Evolutionary conservation across 345 rosid species (phyloP).

Genomic region (Boechera divaricarpa): DNA sequence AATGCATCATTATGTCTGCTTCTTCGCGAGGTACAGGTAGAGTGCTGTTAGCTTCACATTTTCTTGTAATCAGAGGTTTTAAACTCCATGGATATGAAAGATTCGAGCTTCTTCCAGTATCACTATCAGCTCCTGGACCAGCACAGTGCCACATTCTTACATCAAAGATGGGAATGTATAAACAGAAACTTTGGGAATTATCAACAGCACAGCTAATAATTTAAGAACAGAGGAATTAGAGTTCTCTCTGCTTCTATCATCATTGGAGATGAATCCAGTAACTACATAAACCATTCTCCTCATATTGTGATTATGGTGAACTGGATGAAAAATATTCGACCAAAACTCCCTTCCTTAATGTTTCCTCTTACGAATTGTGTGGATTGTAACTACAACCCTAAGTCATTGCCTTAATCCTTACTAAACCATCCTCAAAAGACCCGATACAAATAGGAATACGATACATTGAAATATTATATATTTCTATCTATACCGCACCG

Average conservation of each 20-base stretch:
- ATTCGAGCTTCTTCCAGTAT: slow-evolving; percentile 27
- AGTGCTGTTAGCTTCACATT: slow-evolving; percentile 34
- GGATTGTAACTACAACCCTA: too few relatives aligned
- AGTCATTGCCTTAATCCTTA: too few relatives aligned
- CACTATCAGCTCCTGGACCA: slow-evolving; percentile 30
- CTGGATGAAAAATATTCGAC: too few relatives aligned
- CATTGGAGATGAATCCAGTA: neutral
- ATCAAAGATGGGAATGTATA: neutral
- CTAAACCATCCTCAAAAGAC: too few relatives aligned
- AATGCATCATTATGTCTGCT: slow-evolving; percentile 56
- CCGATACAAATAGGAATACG: too few relatives aligned
- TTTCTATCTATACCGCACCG: too few relatives aligned
- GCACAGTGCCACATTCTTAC: slow-evolving; percentile 23
- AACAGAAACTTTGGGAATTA: neutral
- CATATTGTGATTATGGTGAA: too few relatives aligned
- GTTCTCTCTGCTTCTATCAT: slow-evolving; percentile 1
- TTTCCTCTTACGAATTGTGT: too few relatives aligned
- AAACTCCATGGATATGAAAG: slow-evolving; percentile 42
- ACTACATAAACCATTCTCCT: slow-evolving; percentile 5
- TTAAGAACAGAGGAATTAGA: neutral
- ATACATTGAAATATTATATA: too few relatives aligned
- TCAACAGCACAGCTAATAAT: neutral
- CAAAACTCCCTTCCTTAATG: too few relatives aligned
- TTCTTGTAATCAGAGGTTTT: slow-evolving; percentile 30
- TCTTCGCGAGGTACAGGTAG: slow-evolving; percentile 49